These are phyloP conservation scores for Hibiscus tridactylites DNA, from an alignment of 345 rosid species.

Conservation along the genomic window DNA sequence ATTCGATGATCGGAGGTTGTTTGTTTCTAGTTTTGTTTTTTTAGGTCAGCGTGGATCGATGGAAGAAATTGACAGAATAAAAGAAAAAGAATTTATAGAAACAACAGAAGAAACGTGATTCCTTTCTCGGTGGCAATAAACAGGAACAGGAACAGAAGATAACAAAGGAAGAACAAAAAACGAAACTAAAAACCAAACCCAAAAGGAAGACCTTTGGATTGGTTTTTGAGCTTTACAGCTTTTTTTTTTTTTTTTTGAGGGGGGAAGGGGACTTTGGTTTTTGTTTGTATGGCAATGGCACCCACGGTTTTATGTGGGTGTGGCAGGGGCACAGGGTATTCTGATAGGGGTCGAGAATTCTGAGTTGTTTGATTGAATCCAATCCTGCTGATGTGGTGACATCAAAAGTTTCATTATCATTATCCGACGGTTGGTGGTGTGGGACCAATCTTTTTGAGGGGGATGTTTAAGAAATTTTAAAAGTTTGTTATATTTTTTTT, in stretches of 20 bases:
- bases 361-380: not conserved
- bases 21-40: not conserved
- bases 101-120: not conserved
- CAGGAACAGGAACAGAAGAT: too few species aligned
- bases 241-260: not conserved
- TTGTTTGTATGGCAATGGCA: constrained; percentile 7
- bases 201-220: not conserved
- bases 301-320: constrained; percentile 18
- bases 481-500: too few species aligned
- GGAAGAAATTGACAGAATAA: not conserved
- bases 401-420: not conserved
- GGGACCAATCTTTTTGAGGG: not conserved
- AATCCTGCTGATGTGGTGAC: not conserved
- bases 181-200: constrained; percentile 3
- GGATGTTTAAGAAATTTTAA: not conserved
- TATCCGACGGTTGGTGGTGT: not conserved
- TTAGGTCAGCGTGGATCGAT: not conserved
- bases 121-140: too few species aligned
- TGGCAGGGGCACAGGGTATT: constrained; percentile 8
- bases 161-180: not conserved
- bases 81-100: not conserved
- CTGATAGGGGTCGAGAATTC: not conserved
- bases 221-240: not conserved
- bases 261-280: not conserved
- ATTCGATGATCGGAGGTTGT: not conserved